These are phyloP conservation scores for Carex myosuroides DNA, from an alignment of 176 grass and related monocot genomes.

Conservation along the genomic window DNA sequence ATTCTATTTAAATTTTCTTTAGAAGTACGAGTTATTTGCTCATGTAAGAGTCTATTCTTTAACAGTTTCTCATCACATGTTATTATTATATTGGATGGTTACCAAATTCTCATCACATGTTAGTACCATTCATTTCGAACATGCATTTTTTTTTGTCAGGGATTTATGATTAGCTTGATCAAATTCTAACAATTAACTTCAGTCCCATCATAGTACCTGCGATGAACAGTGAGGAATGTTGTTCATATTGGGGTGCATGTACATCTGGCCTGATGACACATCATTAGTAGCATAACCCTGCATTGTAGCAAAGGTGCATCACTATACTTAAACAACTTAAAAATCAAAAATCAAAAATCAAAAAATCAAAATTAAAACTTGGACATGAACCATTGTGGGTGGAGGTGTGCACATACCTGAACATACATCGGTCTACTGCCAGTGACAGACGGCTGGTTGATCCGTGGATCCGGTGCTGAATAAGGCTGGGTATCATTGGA, in stretches of 20 bases:
- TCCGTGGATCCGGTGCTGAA: conserved; percentile 37
- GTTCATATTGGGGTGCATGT: conserved; percentile 46
- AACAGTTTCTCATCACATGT: background rate
- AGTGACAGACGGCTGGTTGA: conserved; percentile 20
- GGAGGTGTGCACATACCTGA: conserved; percentile 35
- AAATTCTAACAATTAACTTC: background rate
- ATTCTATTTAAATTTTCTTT: background rate
- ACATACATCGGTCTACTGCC: conserved; percentile 60
- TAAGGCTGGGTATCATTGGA: conserved; percentile 57
- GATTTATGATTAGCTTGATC: background rate
- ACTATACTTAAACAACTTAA: conserved; percentile 22
- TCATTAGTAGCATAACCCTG: conserved; percentile 53
- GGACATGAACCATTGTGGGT: conserved; percentile 19
- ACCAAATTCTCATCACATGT: background rate
- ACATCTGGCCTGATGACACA: conserved; percentile 58
- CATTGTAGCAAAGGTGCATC: conserved; percentile 20
- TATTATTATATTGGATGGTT: background rate
- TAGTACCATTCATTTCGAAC: background rate
- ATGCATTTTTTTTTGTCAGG: background rate
- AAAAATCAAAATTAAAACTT: conserved; percentile 24
- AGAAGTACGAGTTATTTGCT: background rate
- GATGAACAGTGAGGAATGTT: conserved; percentile 50
- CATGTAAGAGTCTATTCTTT: background rate
- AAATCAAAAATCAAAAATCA: background rate
- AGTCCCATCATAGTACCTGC: conserved; percentile 37